Base-by-base conservation (phyloP, 2,329 filamentous ascomycete species). In the Bipolaris cookei region DNA sequence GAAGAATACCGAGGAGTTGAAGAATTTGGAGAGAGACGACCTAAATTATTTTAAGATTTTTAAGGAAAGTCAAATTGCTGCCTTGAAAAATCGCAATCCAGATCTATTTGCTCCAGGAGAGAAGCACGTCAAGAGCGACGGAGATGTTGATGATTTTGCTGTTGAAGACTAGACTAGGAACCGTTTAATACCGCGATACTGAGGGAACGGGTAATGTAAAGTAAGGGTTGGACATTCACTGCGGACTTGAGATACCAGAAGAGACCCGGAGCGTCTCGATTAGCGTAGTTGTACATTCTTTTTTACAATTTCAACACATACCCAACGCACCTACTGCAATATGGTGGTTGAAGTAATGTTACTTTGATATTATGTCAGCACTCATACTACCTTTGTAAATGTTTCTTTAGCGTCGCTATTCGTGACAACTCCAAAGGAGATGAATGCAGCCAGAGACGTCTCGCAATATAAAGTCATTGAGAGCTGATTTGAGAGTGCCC, bases 1-100 rank as follows among this genome's bases (percentile, higher is more conserved):
- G 4, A 82, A 83, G 25, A 90, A 92, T 62, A 86, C 87, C 0
- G 84, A 87, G 60, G 83, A 89, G 72, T 86, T 90, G 83, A 82
- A 84, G 47, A 77, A 78, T 6, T 86, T 92, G 68, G 81, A 80
- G 65, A 65, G 71, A 41, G 75, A 78, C 32, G 68, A 71, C 18
- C 73, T 72, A 0, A 67, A 69, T 3, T 66, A 70, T 6, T 77
- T 76, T 32, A 65, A 65, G 39, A 46, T 50, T 25, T 77, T 76
- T 37, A 65, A 65, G 25, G 72, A 77, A 42, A 66, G 64, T n/a
- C 76, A 77, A 61, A 73, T 76, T 61, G 71, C 75, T 37, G 75
- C 75, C 35, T 45, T 76, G 16, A 74, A 71, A 62, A 77, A 77
- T 50, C 59, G 68, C 1, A 72, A 72, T 51, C 68, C 72, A 6